phyloP scores from a whole-genome alignment of 176 grass and related monocot species.

The Raddia guianensis region DNA sequence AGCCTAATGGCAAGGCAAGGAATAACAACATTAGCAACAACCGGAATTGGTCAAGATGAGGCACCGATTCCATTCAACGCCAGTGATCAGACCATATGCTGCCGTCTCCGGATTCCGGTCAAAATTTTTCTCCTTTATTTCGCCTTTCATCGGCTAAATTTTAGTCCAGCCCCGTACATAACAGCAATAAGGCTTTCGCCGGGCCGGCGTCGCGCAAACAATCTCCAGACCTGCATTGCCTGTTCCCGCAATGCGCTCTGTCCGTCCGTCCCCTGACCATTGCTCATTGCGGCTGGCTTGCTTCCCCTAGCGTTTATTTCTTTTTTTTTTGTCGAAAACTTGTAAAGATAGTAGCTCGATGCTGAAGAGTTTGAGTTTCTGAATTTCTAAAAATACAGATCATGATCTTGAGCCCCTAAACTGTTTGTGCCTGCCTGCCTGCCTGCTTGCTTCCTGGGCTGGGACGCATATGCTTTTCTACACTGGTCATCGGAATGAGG shows the following conservation, averaged over 20 bases:
- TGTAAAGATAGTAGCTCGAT: slow-evolving; percentile 40
- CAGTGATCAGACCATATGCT: slow-evolving; percentile 23
- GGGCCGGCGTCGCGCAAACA: neutral
- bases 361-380: slow-evolving; percentile 13
- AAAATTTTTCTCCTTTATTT: neutral
- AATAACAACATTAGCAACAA: slow-evolving; percentile 41
- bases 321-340: slow-evolving; percentile 23
- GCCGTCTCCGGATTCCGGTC: neutral
- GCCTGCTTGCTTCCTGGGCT: slow-evolving; percentile 32
- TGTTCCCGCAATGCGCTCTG: neutral
- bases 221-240: slow-evolving; percentile 1
- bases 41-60: slow-evolving; percentile 55
- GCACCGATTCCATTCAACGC: neutral
- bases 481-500: slow-evolving; percentile 45
- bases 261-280: no score
- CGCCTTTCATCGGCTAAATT: neutral
- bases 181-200: slow-evolving; percentile 34
- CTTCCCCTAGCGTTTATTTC: slow-evolving; percentile 3
- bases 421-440: neutral
- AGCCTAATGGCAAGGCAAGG: slow-evolving; percentile 44
- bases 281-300: slow-evolving; percentile 31
- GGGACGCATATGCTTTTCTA: slow-evolving; percentile 19
- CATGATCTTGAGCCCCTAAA: slow-evolving; percentile 37
- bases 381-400: slow-evolving; percentile 28
- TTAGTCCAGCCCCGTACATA: slow-evolving; percentile 45